Base-by-base conservation (phyloP, 306 rosid species). In the Corylus heterophylla region DNA sequence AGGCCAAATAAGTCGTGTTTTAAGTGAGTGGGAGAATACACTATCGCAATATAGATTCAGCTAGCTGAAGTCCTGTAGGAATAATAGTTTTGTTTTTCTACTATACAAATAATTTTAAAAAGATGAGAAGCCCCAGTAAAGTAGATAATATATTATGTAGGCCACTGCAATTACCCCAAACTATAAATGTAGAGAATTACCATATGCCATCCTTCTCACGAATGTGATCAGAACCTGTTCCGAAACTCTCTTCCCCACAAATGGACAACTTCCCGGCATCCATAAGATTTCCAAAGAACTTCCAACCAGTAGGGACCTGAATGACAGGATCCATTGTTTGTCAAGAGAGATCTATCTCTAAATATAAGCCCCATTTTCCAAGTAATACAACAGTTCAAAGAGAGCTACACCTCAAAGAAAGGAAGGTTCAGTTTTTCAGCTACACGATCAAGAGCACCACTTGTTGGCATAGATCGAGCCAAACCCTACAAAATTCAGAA, bases 191-290 rank as follows among this genome's bases (percentile, higher is more conserved):
- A 83, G 85, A 81, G 37, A 80, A 63, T 76, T 91, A 96, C 98
- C 99, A 96, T 83, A 96, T 89, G 79, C 99, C 99, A 44, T 96
- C 99, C 86, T 96, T 96, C 89, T 96, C 99, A 17, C 99, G 99
- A 81, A 96, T 96, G 80, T 96, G 99, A 84, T 96, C 99, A 12
- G 99, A 96, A 70, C 98, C 98, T 48, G 98, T 96, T 87, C 99
- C 97, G 29, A 96, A 96, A 81, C 99, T 96, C 87, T 96, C 99
- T 83, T 96, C 99, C 69, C 99, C 99, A 12, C 99, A 96, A 69
- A 96, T 85, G 16, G 96, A 96, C 88, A 96, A 82, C 77, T 90
- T 87, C 74, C 97, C 98, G 27, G 97, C 97, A 88, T 96, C 99
- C 99, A 93, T 96, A 74, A 96, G 98, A 88, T 96, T 96, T 69